Evolutionary conservation across 345 rosid genomes (phyloP).

Genomic region (Rhodomyrtus tomentosa): DNA sequence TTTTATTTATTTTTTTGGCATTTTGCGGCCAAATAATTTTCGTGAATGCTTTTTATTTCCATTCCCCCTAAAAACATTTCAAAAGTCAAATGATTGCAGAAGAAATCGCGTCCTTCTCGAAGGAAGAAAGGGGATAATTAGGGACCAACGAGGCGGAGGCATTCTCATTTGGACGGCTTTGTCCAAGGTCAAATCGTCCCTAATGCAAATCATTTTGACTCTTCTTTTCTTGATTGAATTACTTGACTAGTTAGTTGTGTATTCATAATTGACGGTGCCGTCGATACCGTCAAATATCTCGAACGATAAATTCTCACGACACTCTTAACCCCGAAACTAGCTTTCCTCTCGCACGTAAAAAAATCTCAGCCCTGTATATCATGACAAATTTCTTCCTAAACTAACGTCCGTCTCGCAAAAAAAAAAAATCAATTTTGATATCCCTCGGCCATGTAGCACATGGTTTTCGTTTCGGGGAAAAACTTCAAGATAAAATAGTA

Average conservation of each 20-base stretch:
- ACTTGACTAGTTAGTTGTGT: neutral
- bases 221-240: neutral
- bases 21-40: neutral
- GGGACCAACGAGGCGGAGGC: neutral
- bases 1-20: too few species aligned
- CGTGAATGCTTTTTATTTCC: neutral
- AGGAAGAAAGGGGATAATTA: neutral
- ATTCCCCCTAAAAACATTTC: neutral
- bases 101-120: neutral
- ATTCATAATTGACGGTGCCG: neutral
- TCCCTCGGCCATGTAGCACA: neutral
- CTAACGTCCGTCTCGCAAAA: neutral
- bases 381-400: neutral
- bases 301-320: accelerated
- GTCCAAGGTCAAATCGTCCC: neutral
- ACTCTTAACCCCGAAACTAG: neutral
- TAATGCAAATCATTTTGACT: neutral
- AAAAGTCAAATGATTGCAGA: neutral
- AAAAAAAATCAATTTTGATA: accelerated
- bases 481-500: too few species aligned
- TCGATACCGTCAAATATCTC: neutral
- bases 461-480: accelerated
- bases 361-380: neutral
- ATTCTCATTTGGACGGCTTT: neutral
- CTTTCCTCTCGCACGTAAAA: neutral